A percentile compares a stretch with the other conserved stretches of the same genome.
Evolutionary conservation across 495 filamentous ascomycete genomes (phyloP).

Genomic region (Podospora anserina): DNA sequence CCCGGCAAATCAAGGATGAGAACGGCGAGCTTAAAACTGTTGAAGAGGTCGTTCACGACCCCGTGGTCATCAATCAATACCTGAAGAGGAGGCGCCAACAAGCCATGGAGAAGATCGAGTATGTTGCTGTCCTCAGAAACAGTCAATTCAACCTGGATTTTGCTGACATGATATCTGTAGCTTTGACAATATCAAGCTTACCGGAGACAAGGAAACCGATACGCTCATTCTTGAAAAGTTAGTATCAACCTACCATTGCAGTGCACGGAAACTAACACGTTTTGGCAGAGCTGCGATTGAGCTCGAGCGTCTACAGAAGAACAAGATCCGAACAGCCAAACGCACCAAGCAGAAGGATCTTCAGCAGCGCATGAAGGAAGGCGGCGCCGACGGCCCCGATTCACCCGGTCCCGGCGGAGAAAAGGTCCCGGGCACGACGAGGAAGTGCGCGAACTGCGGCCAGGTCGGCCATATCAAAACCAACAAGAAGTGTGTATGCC

Average conservation of each 20-base stretch:
- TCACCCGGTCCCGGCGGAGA: constrained; percentile 51
- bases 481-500: constrained; percentile 78
- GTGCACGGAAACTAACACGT: constrained; percentile 4
- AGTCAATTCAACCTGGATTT: background rate
- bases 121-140: constrained; percentile 32
- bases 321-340: constrained; percentile 84
- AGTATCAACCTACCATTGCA: constrained; percentile 10
- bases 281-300: constrained; percentile 64
- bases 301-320: constrained; percentile 75
- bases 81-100: constrained; percentile 48
- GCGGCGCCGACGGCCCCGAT: constrained; percentile 38
- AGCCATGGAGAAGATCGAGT: constrained; percentile 68
- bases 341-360: constrained; percentile 84
- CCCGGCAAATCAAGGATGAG: constrained; percentile 57
- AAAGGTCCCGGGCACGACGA: constrained; percentile 62
- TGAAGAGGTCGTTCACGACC: constrained; percentile 65
- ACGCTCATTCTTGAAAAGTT: constrained; percentile 35
- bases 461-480: constrained; percentile 97
- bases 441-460: constrained; percentile 97
- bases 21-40: constrained; percentile 59
- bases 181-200: constrained; percentile 55
- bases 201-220: constrained; percentile 66
- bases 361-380: constrained; percentile 40
- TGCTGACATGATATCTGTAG: constrained; percentile 25
- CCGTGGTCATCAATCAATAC: constrained; percentile 68